Base-by-base conservation (phyloP, 352 stramenopile genomes). In the Phytopythium helicoides region DNA sequence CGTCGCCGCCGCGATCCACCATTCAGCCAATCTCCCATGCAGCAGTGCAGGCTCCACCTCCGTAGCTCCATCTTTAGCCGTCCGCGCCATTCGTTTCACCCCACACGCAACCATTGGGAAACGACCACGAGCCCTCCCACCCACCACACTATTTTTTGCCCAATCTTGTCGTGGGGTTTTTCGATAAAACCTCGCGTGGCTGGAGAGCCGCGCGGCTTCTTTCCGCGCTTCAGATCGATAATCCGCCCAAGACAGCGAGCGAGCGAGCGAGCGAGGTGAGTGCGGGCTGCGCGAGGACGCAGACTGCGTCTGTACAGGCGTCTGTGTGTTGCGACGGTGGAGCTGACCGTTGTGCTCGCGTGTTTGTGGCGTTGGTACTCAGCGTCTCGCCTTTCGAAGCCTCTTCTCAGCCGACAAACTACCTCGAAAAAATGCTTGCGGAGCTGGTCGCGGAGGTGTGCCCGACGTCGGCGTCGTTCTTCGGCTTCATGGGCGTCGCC, bases 401-500 rank as follows among this genome's bases (percentile, higher is more conserved):
- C 34, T 36, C 23, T 36, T 28, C 21, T 19, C 22, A 16, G 35
- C 9, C n/a, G 18, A 41, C 6, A 49, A 18, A 34, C 16, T 34
- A 38, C 8, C 56, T 39, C 11, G n/a, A n/a, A 53, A 72, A 26
- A 6, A 75, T 76, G 67, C 44, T 81, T 37, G 60, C 71, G 44
- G 61, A 85, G 53, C 59, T 86, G 36, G 76, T 89, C 56, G 93
- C 93, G 69, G 95, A 99, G 83, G 96, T 97, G 56, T 99, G 96
- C 73, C 97, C 97, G 41, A 96, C 96, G 54, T 98, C 92, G 67
- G 96, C 97, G 51, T 97, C 97, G 66, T 99, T 99, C 87, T 99
- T 99, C 68, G 97, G 97, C 61, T 99, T 99, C 76, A 99, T 99
- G 95, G 97, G 97, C 60, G 96, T 99, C 15, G 96, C 96, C 54